A percentile compares a stretch with the other conserved stretches of the same genome.
Conservation (phyloP, 306 rosid species). For the Sechiopsis laciniata region DNA sequence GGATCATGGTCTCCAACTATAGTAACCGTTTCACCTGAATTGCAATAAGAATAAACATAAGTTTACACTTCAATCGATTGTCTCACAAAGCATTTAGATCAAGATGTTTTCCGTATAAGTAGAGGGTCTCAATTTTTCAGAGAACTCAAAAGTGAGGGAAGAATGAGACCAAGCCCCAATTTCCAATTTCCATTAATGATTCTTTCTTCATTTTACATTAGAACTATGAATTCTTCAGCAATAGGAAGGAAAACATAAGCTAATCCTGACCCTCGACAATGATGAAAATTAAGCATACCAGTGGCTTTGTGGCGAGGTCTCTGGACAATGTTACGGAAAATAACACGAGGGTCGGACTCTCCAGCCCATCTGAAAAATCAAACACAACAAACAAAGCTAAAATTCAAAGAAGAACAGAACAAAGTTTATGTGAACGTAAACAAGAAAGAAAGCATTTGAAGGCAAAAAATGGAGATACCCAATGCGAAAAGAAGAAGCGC, state of each 20-base stretch:
- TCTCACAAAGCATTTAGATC: neutral
- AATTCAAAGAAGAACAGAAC: neutral
- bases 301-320: constrained; percentile 94
- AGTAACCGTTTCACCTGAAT: constrained; percentile 79
- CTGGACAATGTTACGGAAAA: constrained; percentile 98
- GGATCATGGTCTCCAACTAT: constrained; percentile 89
- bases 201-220: neutral
- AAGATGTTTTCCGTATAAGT: neutral
- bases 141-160: neutral
- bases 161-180: constrained; percentile 10
- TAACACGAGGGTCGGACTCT: constrained; percentile 83
- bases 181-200: neutral
- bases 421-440: neutral
- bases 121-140: neutral
- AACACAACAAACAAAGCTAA: neutral
- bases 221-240: neutral
- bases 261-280: neutral
- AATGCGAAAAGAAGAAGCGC: constrained; percentile 77
- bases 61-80: constrained; percentile 8
- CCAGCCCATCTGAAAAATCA: constrained; percentile 74
- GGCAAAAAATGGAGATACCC: constrained; percentile 37
- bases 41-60: neutral
- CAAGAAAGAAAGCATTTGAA: neutral
- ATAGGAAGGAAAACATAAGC: neutral
- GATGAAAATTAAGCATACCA: constrained; percentile 30